Evolutionary conservation across 352 stramenopile species (phyloP).

Genomic region (Globisporangium emineosum): DNA sequence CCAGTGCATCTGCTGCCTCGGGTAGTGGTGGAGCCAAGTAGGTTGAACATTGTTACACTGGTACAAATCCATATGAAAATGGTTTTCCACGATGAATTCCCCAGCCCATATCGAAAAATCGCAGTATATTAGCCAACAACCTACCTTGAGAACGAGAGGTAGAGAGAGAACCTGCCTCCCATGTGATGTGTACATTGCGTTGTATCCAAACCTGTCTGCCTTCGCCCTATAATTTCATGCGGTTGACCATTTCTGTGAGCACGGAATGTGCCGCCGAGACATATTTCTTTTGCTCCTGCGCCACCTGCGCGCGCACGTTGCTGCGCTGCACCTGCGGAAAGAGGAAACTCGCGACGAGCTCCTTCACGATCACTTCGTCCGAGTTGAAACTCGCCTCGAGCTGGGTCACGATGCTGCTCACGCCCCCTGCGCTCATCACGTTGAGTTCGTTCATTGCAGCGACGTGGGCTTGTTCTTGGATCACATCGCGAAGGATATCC

Average conservation of each 20-base stretch:
- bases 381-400: constrained; percentile 46
- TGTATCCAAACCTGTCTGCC: constrained; percentile 6
- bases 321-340: constrained; percentile 74
- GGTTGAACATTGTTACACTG: not conserved
- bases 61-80: not conserved
- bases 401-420: constrained; percentile 48
- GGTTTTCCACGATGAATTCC: not conserved
- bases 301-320: constrained; percentile 52
- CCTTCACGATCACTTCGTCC: constrained; percentile 66
- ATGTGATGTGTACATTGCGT: too few species aligned
- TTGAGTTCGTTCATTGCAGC: constrained; percentile 53
- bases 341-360: constrained; percentile 80
- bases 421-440: constrained; percentile 30
- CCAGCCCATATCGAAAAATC: not conserved
- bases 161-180: too few species aligned
- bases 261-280: constrained; percentile 56
- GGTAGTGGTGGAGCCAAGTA: not conserved
- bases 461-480: constrained; percentile 42
- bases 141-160: not conserved
- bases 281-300: constrained; percentile 63
- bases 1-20: constrained; percentile 2
- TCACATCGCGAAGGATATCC: constrained; percentile 58
- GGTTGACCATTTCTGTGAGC: constrained; percentile 40
- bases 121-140: constrained; percentile 9
- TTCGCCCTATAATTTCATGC: constrained; percentile 18